Evolutionary conservation across 805 yeast species (phyloP).

Genomic region (Soucietia sequanensis): DNA sequence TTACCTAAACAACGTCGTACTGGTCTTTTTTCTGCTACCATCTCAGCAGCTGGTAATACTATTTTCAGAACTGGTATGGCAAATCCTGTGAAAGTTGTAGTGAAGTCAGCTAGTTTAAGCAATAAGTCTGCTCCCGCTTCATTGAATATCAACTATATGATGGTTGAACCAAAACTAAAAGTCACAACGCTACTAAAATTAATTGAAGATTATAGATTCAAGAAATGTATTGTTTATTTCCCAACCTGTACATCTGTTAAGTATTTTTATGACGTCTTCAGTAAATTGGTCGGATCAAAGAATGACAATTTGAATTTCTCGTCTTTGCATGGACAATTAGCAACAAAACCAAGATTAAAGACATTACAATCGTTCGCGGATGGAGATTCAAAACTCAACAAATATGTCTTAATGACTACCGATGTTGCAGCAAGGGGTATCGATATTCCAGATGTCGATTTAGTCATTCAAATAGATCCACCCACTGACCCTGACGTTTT

Average conservation of each 20-base stretch:
- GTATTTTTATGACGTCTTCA: constrained; percentile 62
- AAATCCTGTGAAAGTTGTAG: constrained; percentile 87
- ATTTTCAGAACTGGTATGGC: constrained; percentile 87
- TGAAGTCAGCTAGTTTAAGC: constrained; percentile 46
- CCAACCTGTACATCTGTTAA: constrained; percentile 88
- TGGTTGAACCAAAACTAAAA: constrained; percentile 60
- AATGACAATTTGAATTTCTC: constrained; percentile 44
- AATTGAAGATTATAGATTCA: constrained; percentile 53
- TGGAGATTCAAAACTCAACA: constrained; percentile 36
- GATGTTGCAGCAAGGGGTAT: constrained; percentile 99
- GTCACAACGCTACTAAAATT: constrained; percentile 56
- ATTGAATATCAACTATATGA: constrained; percentile 59
- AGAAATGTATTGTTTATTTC: constrained; percentile 85
- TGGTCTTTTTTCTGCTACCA: constrained; percentile 92
- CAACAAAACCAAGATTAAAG: constrained; percentile 73
- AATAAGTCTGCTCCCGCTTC: constrained; percentile 57
- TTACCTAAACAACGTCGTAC: constrained; percentile 92
- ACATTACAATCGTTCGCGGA: constrained; percentile 64
- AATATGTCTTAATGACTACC: constrained; percentile 77
- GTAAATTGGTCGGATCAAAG: constrained; percentile 26
- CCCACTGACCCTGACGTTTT: constrained; percentile 92
- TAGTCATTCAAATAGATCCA: constrained; percentile 92
- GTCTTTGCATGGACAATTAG: constrained; percentile 89
- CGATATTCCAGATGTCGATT: constrained; percentile 91
- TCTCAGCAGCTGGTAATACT: constrained; percentile 74